Evolutionary conservation across 306 rosid genomes (phyloP).

Genomic region (Pterocarpus macrocarpus): DNA sequence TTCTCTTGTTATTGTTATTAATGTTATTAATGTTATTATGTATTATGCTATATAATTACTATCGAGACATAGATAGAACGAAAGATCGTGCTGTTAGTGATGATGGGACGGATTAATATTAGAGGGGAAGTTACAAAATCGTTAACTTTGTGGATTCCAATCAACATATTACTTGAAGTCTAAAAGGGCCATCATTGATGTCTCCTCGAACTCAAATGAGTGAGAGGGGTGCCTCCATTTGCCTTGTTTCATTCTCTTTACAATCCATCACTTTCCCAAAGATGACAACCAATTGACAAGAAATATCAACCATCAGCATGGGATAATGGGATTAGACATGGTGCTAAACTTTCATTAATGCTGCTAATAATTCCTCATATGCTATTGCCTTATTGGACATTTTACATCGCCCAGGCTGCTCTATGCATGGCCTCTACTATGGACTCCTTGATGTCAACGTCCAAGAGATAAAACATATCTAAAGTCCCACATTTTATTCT

Average conservation of each 20-base stretch:
- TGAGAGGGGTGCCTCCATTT: conserved; percentile 14
- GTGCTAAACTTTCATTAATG: conserved; percentile 51
- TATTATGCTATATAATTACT: not conserved
- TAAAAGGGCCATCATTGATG: conserved; percentile 45
- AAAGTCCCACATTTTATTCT: conserved; percentile 46
- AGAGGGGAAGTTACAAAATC: conserved; percentile 29
- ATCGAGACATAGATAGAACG: not conserved
- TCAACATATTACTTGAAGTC: conserved; percentile 38
- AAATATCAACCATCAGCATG: conserved; percentile 51
- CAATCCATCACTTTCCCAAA: conserved; percentile 40
- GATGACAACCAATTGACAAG: conserved; percentile 61
- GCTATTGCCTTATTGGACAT: conserved; percentile 47
- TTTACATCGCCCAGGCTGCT: conserved; percentile 28
- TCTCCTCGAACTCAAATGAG: conserved; percentile 48
- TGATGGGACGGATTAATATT: conserved; percentile 44
- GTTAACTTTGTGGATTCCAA: conserved; percentile 45
- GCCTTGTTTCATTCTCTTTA: conserved; percentile 40
- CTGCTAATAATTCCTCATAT: conserved; percentile 19
- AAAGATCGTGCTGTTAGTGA: not conserved
- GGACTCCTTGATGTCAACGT: conserved; percentile 41
- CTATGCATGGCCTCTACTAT: not conserved
- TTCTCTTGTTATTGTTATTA: not conserved
- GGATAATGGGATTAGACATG: conserved; percentile 60
- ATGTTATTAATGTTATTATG: not conserved
- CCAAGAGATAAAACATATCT: conserved; percentile 44